A percentile compares a stretch with the other conserved stretches of the same genome.
These are phyloP conservation scores for Pisolithus tinctorius DNA, from an alignment of 768 basidiomycete genomes.

Conservation along the genomic window DNA sequence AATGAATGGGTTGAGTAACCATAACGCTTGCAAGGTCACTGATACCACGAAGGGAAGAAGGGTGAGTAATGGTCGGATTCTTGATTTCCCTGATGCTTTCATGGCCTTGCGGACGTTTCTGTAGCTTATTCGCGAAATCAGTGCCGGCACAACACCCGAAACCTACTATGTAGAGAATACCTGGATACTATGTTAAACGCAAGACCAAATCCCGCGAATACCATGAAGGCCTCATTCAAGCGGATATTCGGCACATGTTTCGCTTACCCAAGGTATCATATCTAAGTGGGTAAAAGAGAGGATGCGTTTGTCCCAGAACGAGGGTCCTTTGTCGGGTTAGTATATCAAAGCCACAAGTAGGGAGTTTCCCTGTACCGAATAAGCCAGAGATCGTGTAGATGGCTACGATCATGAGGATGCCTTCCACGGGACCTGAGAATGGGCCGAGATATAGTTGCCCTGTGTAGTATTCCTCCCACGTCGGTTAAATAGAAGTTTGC, in stretches of 20 bases:
- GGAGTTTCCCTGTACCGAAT: conserved; percentile 41
- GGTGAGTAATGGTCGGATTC: conserved; percentile 54
- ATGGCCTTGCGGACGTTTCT: conserved; percentile 69
- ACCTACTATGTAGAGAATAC: conserved; percentile 25
- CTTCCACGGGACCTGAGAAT: conserved; percentile 95
- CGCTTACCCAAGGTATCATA: conserved; percentile 39
- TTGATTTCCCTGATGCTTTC: conserved; percentile 33
- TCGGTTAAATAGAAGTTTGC: conserved; percentile 71
- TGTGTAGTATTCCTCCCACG: conserved; percentile 86
- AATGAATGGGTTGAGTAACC: conserved; percentile 68
- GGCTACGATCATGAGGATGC: conserved; percentile 76
- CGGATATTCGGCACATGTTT: conserved; percentile 55
- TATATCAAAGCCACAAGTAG: not conserved
- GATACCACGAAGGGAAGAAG: conserved; percentile 78
- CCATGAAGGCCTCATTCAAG: conserved; percentile 85
- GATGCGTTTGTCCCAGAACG: conserved; percentile 74
- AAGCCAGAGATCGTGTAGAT: conserved; percentile 78
- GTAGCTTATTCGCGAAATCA: conserved; percentile 44
- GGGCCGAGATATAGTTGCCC: conserved; percentile 87
- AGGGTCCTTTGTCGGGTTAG: conserved; percentile 45
- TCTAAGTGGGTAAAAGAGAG: conserved; percentile 54
- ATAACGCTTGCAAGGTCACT: conserved; percentile 64
- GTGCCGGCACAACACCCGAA: not conserved
- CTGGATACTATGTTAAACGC: conserved; percentile 75
- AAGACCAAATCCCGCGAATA: conserved; percentile 63